These are phyloP conservation scores for Leccinum discolor DNA, from an alignment of 1,284 basidiomycete species.

Conservation along the genomic window DNA sequence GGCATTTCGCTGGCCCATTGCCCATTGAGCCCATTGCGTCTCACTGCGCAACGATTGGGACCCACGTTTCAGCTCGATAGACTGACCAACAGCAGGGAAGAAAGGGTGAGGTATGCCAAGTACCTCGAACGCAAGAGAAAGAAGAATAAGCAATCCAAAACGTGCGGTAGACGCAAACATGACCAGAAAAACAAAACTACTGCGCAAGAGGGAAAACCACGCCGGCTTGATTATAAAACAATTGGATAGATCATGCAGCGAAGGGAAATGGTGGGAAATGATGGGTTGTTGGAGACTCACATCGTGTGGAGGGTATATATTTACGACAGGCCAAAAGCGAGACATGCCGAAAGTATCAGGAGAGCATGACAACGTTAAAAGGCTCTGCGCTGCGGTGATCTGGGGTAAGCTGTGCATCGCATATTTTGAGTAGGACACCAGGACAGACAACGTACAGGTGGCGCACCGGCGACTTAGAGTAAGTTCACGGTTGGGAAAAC, in stretches of 20 bases:
- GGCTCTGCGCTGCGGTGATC: neutral
- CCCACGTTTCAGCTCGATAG: slow-evolving; percentile 20
- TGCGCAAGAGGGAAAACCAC: slow-evolving; percentile 5
- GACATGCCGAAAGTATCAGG: slow-evolving; percentile 1
- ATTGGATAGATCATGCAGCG: slow-evolving; percentile 2
- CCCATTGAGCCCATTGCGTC: slow-evolving; percentile 26
- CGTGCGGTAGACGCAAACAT: slow-evolving; percentile 13
- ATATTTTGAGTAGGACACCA: neutral
- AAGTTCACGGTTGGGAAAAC: neutral
- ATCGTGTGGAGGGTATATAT: slow-evolving; percentile 7
- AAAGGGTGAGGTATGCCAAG: slow-evolving; percentile 12
- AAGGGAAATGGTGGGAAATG: slow-evolving; percentile 12
- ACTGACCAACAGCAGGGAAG: slow-evolving; percentile 17
- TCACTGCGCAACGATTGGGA: slow-evolving; percentile 15
- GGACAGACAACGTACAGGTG: slow-evolving; percentile 2
- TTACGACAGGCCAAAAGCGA: slow-evolving; percentile 2
- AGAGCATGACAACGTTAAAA: neutral
- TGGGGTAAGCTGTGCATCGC: neutral
- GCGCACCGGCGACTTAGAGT: neutral
- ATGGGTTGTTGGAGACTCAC: slow-evolving; percentile 1
- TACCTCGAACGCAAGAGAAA: slow-evolving; percentile 12
- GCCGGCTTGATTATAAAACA: slow-evolving; percentile 10
- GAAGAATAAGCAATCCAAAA: slow-evolving; percentile 14
- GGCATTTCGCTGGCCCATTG: slow-evolving; percentile 18
- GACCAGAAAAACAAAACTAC: slow-evolving; percentile 3